phyloP scores from a whole-genome alignment of 2,329 filamentous ascomycete species.

The Pseudogymnoascus sp. region DNA sequence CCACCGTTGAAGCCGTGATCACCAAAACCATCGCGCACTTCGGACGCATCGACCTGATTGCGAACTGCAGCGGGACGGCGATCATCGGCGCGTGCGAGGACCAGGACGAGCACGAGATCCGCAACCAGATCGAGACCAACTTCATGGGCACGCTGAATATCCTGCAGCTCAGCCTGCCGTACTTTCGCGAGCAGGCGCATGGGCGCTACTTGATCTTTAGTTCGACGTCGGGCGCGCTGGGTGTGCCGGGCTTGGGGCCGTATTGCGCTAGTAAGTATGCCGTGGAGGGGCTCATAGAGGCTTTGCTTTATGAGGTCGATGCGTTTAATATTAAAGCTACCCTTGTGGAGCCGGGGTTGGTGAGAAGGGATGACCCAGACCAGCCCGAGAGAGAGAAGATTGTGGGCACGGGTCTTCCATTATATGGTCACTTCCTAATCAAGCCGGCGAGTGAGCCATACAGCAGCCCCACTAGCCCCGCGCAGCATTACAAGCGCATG shows the following conservation, averaged over 20 bases:
- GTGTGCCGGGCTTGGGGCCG: conserved; percentile 83
- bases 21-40: conserved; percentile 64
- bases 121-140: conserved; percentile 96
- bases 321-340: conserved; percentile 88
- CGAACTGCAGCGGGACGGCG: conserved; percentile 90
- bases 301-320: conserved; percentile 93
- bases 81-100: conserved; percentile 95
- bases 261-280: conserved; percentile 98
- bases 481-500: conserved; percentile 81
- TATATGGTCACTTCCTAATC: conserved; percentile 88
- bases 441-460: conserved; percentile 81
- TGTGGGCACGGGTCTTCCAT: conserved; percentile 43
- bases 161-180: conserved; percentile 77
- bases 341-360: conserved; percentile 82
- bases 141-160: conserved; percentile 95
- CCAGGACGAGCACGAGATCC: conserved; percentile 89
- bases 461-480: conserved; percentile 65
- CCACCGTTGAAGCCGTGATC: conserved; percentile 67
- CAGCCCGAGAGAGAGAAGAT: conserved; percentile 28
- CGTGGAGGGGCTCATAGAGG: conserved; percentile 89
- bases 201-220: conserved; percentile 94
- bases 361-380: conserved; percentile 74
- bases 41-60: conserved; percentile 77
- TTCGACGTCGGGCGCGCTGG: conserved; percentile 83
- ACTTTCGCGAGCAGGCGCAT: conserved; percentile 66